phyloP scores from a whole-genome alignment of 257 asterid genomes.

The Nicotiana otophora region DNA sequence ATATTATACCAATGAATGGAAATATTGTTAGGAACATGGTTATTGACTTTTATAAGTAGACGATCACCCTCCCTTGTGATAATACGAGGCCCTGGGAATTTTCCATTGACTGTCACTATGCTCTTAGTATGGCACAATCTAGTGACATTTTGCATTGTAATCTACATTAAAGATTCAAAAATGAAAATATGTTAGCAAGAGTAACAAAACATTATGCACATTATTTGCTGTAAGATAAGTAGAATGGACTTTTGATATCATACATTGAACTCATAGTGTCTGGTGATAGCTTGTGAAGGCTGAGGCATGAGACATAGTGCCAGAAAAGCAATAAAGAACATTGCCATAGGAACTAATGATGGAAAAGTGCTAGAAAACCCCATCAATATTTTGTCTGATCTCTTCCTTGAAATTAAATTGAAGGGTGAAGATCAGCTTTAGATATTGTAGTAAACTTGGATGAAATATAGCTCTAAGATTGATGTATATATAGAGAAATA shows the following conservation, averaged over 20 bases:
- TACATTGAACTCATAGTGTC: constrained; percentile 45
- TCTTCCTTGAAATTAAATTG: not conserved
- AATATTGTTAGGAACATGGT: constrained; percentile 46
- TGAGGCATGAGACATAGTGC: constrained; percentile 12
- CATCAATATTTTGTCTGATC: not conserved
- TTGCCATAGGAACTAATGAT: not conserved
- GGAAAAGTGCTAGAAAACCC: not conserved
- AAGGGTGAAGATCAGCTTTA: not conserved
- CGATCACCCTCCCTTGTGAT: constrained; percentile 62
- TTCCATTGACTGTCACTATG: constrained; percentile 59
- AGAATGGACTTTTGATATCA: not conserved
- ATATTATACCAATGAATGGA: constrained; percentile 51
- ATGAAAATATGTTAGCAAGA: not conserved
- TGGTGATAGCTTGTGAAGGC: constrained; percentile 27
- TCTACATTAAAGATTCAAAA: constrained; percentile 16
- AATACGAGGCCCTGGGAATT: constrained; percentile 61
- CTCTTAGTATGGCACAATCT: constrained; percentile 60
- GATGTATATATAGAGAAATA: not conserved
- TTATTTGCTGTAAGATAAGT: not conserved
- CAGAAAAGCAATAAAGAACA: not conserved
- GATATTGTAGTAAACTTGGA: constrained; percentile 6
- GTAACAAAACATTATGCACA: not conserved
- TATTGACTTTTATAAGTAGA: constrained; percentile 45
- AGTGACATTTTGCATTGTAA: constrained; percentile 45
- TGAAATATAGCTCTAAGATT: not conserved